Conservation (phyloP, 805 yeast genomes). For the Candida easanensis region DNA sequence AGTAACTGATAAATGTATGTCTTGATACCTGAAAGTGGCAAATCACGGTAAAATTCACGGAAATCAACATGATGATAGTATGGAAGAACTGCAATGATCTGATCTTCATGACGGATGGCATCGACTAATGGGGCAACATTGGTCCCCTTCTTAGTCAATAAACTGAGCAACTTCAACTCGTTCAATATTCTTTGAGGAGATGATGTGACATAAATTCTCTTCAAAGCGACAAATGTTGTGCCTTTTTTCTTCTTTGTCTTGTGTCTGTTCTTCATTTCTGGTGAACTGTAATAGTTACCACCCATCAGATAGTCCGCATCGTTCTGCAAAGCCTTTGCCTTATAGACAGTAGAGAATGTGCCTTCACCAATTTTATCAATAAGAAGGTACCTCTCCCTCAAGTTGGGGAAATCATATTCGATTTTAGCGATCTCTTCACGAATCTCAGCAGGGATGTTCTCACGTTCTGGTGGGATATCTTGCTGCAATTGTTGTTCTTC, state of each 20-base stretch:
- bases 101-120: constrained; percentile 84
- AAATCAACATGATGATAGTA: constrained; percentile 90
- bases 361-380: constrained; percentile 69
- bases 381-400: constrained; percentile 35
- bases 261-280: constrained; percentile 24
- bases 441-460: constrained; percentile 48
- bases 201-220: constrained; percentile 91
- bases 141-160: constrained; percentile 60
- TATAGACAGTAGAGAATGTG: constrained; percentile 85
- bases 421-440: constrained; percentile 56
- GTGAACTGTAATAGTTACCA: constrained; percentile 31
- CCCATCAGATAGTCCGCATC: constrained; percentile 34
- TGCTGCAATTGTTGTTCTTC: not conserved
- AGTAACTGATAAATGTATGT: constrained; percentile 77
- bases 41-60: constrained; percentile 77
- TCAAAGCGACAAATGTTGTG: constrained; percentile 68
- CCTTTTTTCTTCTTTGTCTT: constrained; percentile 20
- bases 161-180: constrained; percentile 76
- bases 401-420: constrained; percentile 50
- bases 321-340: constrained; percentile 51
- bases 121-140: constrained; percentile 88
- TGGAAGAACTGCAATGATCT: constrained; percentile 89
- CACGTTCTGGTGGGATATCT: constrained; percentile 32
- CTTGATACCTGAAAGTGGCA: constrained; percentile 77
- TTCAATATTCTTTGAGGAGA: constrained; percentile 89